A percentile compares a stretch with the other conserved stretches of the same genome.
These are phyloP conservation scores for Aspergillus carlsbadensis DNA, from an alignment of 495 filamentous ascomycete genomes.

Conservation along the genomic window DNA sequence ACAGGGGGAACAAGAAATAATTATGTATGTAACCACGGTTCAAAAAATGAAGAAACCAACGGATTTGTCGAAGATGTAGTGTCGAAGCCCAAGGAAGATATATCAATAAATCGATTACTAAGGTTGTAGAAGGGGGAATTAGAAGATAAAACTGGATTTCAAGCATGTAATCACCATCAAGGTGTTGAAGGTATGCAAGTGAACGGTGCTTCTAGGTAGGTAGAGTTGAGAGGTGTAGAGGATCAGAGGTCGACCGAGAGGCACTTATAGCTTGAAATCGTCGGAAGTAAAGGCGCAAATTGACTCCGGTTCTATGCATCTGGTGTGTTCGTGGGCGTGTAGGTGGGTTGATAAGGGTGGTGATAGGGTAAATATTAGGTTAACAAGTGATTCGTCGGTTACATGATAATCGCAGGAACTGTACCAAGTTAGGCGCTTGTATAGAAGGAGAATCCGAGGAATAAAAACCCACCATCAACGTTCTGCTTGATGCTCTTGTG, in stretches of 20 bases:
- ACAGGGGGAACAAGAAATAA: not conserved
- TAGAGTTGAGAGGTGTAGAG: slow-evolving; percentile 17
- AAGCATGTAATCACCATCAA: slow-evolving; percentile 26
- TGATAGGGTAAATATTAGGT: slow-evolving; percentile 22
- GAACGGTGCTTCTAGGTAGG: not conserved
- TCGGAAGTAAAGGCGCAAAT: slow-evolving; percentile 36
- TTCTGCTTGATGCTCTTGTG: slow-evolving; percentile 99
- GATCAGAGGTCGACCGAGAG: slow-evolving; percentile 1
- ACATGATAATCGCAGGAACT: slow-evolving; percentile 88
- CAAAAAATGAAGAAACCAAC: slow-evolving; percentile 12
- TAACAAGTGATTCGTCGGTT: too few relatives aligned
- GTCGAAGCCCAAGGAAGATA: slow-evolving; percentile 6
- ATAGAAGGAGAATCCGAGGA: not conserved
- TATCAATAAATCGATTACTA: slow-evolving; percentile 16
- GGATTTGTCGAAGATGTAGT: slow-evolving; percentile 11
- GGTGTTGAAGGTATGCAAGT: slow-evolving; percentile 16
- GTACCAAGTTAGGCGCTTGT: not conserved
- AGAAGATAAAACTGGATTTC: slow-evolving; percentile 4
- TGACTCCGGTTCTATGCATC: slow-evolving; percentile 48
- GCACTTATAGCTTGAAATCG: slow-evolving; percentile 21
- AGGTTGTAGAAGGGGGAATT: slow-evolving; percentile 12
- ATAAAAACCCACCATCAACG: slow-evolving; percentile 70
- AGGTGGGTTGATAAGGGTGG: slow-evolving; percentile 16
- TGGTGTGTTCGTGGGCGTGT: slow-evolving; percentile 21
- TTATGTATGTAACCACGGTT: slow-evolving; percentile 6